phyloP scores from a whole-genome alignment of 164 flowering plant genomes.

The Magnolia sinica region DNA sequence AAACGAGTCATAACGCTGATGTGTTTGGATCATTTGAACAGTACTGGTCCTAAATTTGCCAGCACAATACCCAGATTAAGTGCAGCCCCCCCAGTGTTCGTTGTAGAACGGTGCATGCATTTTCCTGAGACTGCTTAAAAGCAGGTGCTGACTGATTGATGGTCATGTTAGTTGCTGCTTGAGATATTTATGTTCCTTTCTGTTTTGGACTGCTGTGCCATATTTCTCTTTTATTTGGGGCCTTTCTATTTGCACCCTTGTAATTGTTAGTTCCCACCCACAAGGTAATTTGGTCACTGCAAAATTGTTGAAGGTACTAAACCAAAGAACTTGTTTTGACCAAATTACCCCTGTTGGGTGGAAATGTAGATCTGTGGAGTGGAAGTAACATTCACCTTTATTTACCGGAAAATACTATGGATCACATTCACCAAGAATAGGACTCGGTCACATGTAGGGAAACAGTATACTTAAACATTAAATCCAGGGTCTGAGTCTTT shows the following conservation, averaged over 20 bases:
- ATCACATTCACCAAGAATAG: background rate
- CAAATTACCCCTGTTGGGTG: background rate
- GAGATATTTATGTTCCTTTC: background rate
- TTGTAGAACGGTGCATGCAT: background rate
- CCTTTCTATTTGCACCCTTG: background rate
- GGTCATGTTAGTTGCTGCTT: background rate
- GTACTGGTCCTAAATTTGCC: background rate
- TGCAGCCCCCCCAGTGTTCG: background rate
- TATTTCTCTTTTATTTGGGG: too few species aligned
- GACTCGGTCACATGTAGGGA: background rate
- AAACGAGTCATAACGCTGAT: too few species aligned
- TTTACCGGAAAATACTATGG: background rate
- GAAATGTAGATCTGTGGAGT: background rate
- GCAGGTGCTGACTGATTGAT: background rate
- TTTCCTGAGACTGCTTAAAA: background rate
- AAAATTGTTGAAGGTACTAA: background rate
- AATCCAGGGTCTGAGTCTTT: conserved; percentile 1
- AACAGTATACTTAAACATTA: background rate
- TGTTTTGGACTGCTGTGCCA: background rate
- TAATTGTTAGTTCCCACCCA: background rate
- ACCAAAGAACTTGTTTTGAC: background rate
- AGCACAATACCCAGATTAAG: background rate
- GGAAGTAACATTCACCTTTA: background rate
- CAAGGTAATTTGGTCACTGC: background rate
- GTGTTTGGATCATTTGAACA: too few species aligned